Evolutionary conservation across 2,329 filamentous ascomycete species (phyloP), one percentile per base, ranked within the genome.

Genomic region (Ascochyta clinopodiicola): DNA sequence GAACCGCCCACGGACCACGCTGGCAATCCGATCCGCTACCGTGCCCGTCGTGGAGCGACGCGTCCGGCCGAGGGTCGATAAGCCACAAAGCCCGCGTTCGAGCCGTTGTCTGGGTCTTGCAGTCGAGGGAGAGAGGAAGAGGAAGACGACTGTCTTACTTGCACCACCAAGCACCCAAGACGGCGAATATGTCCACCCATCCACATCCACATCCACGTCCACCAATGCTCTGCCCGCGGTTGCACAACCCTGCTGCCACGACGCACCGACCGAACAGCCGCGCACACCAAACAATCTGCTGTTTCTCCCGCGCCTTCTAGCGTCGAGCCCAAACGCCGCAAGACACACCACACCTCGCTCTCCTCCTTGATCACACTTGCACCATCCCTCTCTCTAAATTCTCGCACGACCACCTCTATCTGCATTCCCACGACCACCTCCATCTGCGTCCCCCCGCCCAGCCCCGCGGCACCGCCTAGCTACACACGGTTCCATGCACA

Each of bases 1-100:
- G 42, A 44, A 38, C 37, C 43, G 38, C 31, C 52, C 52, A 49
- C 52, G 47, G 49, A 45, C 42, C 46, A 40, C n/a, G n/a, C 38
- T 35, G 31, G 46, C 34, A 56, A 24, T 36, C 52, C 46, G 46
- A 24, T 36, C 52, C 46, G 46, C 22, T 24, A 38, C 22, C 27
- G 51, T 49, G 40, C 17, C 17, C 17, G 17, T 17, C 17, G 51
- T 49, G 45, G 51, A 55, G 45, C 45, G n/a, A 8, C 27, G 17
- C 24, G 21, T 19, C 27, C 29, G 29, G 40, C 40, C 27, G 40
- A 40, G 38, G 49, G n/a, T 6, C 13, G 29, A 50, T 31, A 42
- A 55, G 45, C 52, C 42, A 40, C 52, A 25, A 25, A 6, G 25
- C 25, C 6, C 25, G 25, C 17, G 17, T 17, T 17, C 17, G 17